These are phyloP conservation scores for Cladophialophora yegresii DNA, from an alignment of 2,329 filamentous ascomycete species.

Conservation along the genomic window DNA sequence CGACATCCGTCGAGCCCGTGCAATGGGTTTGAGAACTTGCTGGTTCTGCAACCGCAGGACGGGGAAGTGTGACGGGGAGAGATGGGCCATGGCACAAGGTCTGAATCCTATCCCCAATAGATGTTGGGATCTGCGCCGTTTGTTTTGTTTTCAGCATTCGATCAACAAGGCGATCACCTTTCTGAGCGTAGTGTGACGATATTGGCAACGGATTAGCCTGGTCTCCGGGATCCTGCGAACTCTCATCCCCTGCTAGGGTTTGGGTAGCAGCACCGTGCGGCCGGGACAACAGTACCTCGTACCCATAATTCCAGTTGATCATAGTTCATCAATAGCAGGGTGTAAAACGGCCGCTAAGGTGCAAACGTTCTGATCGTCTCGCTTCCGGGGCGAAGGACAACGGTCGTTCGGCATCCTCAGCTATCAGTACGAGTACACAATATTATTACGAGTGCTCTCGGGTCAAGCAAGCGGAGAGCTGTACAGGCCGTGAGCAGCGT, in stretches of 20 bases:
- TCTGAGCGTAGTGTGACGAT: conserved; percentile 21
- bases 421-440: no score
- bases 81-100: neutral
- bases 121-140: conserved; percentile 12
- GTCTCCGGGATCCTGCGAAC: neutral
- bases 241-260: conserved; percentile 15
- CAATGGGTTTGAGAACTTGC: neutral
- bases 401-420: neutral
- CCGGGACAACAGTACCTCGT: neutral
- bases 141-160: neutral
- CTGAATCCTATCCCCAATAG: neutral
- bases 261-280: conserved; percentile 8
- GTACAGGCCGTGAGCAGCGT: neutral
- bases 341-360: neutral
- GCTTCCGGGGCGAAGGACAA: neutral
- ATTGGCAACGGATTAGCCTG: conserved; percentile 10
- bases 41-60: neutral
- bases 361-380: neutral
- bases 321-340: conserved; percentile 5
- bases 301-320: neutral
- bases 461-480: neutral
- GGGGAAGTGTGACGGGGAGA: neutral
- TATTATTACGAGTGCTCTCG: neutral
- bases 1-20: neutral
- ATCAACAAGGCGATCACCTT: conserved; percentile 11